Percentiles rank a stretch among this genome's conserved stretches.
Evolutionary conservation across 129 eudicot genomes (phyloP).

Genomic region (Flaveria robusta): DNA sequence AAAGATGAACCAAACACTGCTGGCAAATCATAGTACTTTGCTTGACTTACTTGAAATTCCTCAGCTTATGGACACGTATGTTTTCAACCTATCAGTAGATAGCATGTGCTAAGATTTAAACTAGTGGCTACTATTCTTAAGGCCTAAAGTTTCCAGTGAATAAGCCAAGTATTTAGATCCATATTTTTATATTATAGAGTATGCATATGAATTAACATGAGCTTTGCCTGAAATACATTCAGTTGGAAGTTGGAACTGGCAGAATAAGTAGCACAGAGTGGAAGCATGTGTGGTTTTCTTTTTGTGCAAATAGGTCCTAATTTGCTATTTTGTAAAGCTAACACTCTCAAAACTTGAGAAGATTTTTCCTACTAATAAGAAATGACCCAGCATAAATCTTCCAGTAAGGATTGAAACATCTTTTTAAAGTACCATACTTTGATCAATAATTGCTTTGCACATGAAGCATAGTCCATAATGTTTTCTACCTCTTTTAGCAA

Average conservation of each 20-base stretch:
- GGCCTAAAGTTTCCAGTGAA: slow-evolving; percentile 11
- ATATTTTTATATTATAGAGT: background rate
- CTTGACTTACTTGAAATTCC: slow-evolving; percentile 99
- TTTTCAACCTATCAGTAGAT: slow-evolving; percentile 32
- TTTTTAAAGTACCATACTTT: background rate
- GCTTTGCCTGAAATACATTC: slow-evolving; percentile 16
- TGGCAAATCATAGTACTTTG: slow-evolving; percentile 91
- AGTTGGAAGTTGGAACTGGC: slow-evolving; percentile 22
- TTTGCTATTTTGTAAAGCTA: slow-evolving; percentile 3
- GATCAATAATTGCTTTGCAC: slow-evolving; percentile 12
- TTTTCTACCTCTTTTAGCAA: slow-evolving; percentile 8
- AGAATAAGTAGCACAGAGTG: background rate
- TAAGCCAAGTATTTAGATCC: slow-evolving; percentile 21
- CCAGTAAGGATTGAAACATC: background rate
- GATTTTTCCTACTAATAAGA: slow-evolving; percentile 20
- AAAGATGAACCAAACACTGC: slow-evolving; percentile 91
- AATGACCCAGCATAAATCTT: background rate
- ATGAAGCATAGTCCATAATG: slow-evolving; percentile 20
- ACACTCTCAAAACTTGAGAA: slow-evolving; percentile 13
- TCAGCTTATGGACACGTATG: slow-evolving; percentile 99
- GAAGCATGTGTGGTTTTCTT: background rate
- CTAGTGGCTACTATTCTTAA: slow-evolving; percentile 21
- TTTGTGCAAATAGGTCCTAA: background rate
- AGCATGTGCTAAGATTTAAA: slow-evolving; percentile 26
- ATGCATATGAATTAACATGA: slow-evolving; percentile 18